Evolutionary conservation across 257 asterid species (phyloP), one percentile per base, ranked within the genome.

Genomic region (Knoxia roxburghii): DNA sequence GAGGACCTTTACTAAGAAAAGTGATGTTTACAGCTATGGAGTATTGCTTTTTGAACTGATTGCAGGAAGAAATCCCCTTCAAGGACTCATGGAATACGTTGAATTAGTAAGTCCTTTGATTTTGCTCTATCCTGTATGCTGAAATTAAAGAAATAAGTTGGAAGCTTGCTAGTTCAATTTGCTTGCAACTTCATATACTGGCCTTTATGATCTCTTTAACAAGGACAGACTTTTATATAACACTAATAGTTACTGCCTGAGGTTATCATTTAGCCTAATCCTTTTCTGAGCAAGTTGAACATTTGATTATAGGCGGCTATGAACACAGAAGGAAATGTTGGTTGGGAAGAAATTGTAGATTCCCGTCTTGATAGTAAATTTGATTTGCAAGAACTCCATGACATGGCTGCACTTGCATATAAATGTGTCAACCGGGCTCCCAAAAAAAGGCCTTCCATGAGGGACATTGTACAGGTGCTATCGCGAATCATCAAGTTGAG

Each of bases 21-120:
- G 97, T 50, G 98, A 93, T 74, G 94, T 93, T 55, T 93, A 87
- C 77, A 88, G 97, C 85, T 93, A 83, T 26, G 98, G 98, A 14
- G 90, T 93, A 64, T 77, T 93, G 85, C 82, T 90, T 11, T 93
- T 93, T 77, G 98, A 93, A 76, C 94, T 93, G 53, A 69, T 93
- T 71, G 84, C 98, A 12, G 97, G 90, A 71, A 86, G 91, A 86
- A 93, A 85, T 68, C 98, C 98, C 32, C 95, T 82, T 68, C 96
- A 86, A 77, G 98, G 98, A 64, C 89, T 93, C 45, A 86, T 85
- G 83, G 98, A 90, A 79, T 78, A 86, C 52, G 96, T 89, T 27
- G 96, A 86, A 73, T 89, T 93, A 43, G 98, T 93, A 88, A 81
- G 95, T 66, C 54, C 29, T 51, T 18, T 26, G 56, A 50, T 4